Evolutionary conservation across 1,139 yeast genomes (phyloP), one percentile per base, ranked within the genome.

Genomic region (Hansenula anomala): DNA sequence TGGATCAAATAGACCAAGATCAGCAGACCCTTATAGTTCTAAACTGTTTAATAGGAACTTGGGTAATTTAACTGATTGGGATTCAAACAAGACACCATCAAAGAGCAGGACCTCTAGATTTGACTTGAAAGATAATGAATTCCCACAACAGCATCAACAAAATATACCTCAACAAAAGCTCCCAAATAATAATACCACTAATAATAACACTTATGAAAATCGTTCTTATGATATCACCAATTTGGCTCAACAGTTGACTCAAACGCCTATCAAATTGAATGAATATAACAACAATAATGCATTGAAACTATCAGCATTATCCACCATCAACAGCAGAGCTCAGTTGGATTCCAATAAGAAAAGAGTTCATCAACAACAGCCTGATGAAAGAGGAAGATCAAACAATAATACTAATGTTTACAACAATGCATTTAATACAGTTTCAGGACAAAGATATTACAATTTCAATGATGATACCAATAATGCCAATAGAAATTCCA

Each of bases 311-410:
- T 80, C 81, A 19, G 84, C 85, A 1, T 64, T 79, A 44, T 74
- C 80, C 16, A 79, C 86, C 5, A 78, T 79, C 42, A 76, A 78
- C 49, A 74, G 75, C 12, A 61, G 86, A 37, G 78, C 75, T 18
- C 80, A 79, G 12, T 63, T 78, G 45, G 85, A 79, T 53, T 72
- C 76, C 8, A 67, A 64, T 51, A 69, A 73, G 51, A 74, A 71
- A 52, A 45, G 51, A 36, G n/a, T 26, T 10, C n/a, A 14, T 23
- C 42, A 26, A 30, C 33, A 30, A 24, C 38, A 20, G 27, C 38
- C 23, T 12, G 42, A 35, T 25, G 42, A 33, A 25, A 42, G 48
- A 31, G 47, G 46, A 14, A 40, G 45, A 29, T 33, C 32, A 23
- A n/a, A 17, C 11, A 17, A 30, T 14, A 31, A 19, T 32, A 19